Percentiles rank a stretch among this genome's conserved stretches.
phyloP scores from a whole-genome alignment of 768 basidiomycete species.

The Kondoa subrosea region DNA sequence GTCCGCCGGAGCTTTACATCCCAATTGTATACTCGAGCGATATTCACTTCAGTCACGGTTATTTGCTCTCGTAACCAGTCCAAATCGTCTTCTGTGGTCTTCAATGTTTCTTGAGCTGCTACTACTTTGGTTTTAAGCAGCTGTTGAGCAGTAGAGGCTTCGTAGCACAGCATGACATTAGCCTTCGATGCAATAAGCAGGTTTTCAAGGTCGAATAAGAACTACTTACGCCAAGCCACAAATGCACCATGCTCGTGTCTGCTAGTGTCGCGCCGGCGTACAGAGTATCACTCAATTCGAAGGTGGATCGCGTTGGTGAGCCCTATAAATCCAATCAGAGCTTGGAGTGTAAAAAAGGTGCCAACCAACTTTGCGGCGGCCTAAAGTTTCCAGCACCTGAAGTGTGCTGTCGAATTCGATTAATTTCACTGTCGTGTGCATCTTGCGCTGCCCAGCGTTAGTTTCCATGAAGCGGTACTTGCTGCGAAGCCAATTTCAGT shows the following conservation, averaged over 20 bases:
- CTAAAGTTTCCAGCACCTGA: constrained; percentile 47
- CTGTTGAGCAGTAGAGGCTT: constrained; percentile 54
- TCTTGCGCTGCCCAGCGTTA: constrained; percentile 58
- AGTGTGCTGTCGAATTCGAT: constrained; percentile 89
- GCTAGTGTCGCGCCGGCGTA: constrained; percentile 80
- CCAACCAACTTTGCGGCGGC: background rate
- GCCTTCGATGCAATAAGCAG: constrained; percentile 51
- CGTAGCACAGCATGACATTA: constrained; percentile 93
- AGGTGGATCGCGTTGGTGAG: constrained; percentile 51
- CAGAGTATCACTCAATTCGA: constrained; percentile 88
- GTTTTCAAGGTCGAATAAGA: too few species aligned
- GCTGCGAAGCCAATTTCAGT: constrained; percentile 37
- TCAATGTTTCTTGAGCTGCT: constrained; percentile 49
- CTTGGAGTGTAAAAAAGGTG: background rate
- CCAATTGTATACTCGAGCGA: constrained; percentile 89
- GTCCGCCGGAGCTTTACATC: constrained; percentile 56
- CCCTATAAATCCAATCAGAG: constrained; percentile 29
- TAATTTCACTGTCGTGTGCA: constrained; percentile 76
- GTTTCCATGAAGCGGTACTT: constrained; percentile 98
- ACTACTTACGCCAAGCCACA: constrained; percentile 91
- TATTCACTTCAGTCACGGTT: constrained; percentile 91
- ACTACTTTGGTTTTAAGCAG: constrained; percentile 59
- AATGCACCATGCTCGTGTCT: constrained; percentile 69
- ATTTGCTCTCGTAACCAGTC: constrained; percentile 87
- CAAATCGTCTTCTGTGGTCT: constrained; percentile 63